Percentiles rank a stretch among this genome's conserved stretches.
Evolutionary conservation across 352 stramenopile species (phyloP).

Genomic region (Pythium guiyangense): DNA sequence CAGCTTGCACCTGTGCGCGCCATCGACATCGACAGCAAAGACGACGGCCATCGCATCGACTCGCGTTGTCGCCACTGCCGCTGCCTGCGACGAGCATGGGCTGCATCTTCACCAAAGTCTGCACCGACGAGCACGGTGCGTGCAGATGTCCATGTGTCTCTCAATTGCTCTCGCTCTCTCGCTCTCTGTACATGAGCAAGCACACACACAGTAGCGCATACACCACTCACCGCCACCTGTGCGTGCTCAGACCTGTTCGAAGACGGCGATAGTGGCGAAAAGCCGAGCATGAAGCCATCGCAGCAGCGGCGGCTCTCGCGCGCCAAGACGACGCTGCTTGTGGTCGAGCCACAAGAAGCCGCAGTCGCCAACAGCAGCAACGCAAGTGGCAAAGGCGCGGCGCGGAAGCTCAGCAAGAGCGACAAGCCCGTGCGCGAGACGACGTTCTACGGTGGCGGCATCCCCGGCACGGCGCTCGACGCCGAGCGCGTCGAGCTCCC

Average conservation of each 20-base stretch:
- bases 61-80: too few relatives aligned
- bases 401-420: constrained; percentile 8
- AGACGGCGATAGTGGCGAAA: constrained; percentile 9
- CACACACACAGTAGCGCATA: neutral
- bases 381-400: neutral
- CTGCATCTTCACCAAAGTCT: constrained; percentile 19
- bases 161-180: neutral
- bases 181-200: neutral
- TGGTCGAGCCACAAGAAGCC: constrained; percentile 14
- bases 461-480: constrained; percentile 64
- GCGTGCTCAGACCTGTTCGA: constrained; percentile 6
- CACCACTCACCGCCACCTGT: too few relatives aligned
- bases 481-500: constrained; percentile 43
- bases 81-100: constrained; percentile 7
- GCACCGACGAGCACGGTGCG: constrained; percentile 11
- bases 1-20: too few relatives aligned
- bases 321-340: constrained; percentile 35
- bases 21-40: too few relatives aligned
- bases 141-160: neutral
- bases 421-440: constrained; percentile 10
- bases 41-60: too few relatives aligned
- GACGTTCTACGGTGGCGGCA: constrained; percentile 52
- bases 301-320: constrained; percentile 23
- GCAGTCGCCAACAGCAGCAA: constrained; percentile 8
- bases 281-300: constrained; percentile 4